phyloP scores from a whole-genome alignment of 2,329 filamentous ascomycete species.

The Penicillium sp. region DNA sequence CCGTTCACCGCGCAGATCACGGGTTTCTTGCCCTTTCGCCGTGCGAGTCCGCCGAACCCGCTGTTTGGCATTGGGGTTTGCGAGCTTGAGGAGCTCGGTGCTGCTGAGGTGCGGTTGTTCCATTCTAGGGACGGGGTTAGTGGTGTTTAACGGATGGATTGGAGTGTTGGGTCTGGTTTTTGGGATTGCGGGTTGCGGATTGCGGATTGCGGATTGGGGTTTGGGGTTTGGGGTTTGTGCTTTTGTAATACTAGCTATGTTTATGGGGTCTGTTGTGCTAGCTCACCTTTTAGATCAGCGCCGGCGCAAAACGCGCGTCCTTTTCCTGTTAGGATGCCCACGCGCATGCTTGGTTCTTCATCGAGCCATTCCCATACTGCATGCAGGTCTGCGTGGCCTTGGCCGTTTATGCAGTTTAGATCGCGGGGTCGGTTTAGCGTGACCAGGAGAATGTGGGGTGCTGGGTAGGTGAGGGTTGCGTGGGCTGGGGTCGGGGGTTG shows the following conservation, averaged over 20 bases:
- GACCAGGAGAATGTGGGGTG: slow-evolving; percentile 49
- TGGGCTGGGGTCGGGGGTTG: slow-evolving; percentile 34
- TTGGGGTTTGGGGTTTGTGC: neutral
- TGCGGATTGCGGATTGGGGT: neutral
- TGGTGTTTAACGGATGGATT: neutral
- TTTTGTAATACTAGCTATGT: neutral
- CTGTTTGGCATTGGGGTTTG: slow-evolving; percentile 26
- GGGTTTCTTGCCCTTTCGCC: slow-evolving; percentile 60
- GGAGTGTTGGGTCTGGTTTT: neutral
- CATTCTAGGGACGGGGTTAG: slow-evolving; percentile 29
- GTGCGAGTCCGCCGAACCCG: slow-evolving; percentile 48
- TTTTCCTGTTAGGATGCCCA: slow-evolving; percentile 43
- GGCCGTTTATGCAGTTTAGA: slow-evolving; percentile 48
- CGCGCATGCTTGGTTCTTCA: slow-evolving; percentile 42
- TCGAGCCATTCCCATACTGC: slow-evolving; percentile 49
- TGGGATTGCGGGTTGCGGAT: neutral
- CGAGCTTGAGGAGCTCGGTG: slow-evolving; percentile 7
- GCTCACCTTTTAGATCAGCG: slow-evolving; percentile 45
- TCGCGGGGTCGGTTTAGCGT: slow-evolving; percentile 46
- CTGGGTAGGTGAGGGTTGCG: slow-evolving; percentile 44
- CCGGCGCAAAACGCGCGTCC: slow-evolving; percentile 49
- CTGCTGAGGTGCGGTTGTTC: slow-evolving; percentile 28
- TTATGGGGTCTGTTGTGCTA: neutral
- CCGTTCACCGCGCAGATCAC: slow-evolving; percentile 75
- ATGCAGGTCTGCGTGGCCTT: slow-evolving; percentile 45